Evolutionary conservation across 768 basidiomycete genomes (phyloP), one percentile per base, ranked within the genome.

Genomic region (Agaricus bisporus): DNA sequence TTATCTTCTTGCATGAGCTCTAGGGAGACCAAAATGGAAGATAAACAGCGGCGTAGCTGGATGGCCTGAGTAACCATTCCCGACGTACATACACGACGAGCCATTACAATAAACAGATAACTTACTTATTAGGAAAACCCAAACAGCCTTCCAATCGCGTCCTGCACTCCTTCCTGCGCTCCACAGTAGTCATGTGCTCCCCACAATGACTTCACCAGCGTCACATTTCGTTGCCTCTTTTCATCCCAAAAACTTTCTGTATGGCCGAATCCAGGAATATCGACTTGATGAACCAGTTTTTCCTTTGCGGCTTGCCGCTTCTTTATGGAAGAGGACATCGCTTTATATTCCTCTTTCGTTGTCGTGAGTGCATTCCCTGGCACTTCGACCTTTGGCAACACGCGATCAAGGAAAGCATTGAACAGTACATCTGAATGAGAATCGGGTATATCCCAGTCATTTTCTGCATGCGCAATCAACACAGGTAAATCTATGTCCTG

Each of bases 361-460:
- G 63, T 49, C 6, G 61, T 41, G 8, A 69, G 42, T 15, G 64
- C 58, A 17, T 65, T 60, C 1, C 68, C 41, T 5, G 72, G 71
- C 9, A 65, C 54, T 2, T 62, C 59, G 12, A 73, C 45, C 25
- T 72, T 62, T 1, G 87, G 86, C 7, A 91, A 73, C 51, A 78
- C 70, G 0, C 81, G 81, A 18, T 83, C 81, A 28, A 92, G 65
- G 58, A 92, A 82, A 0, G 80, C 73, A 39, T 88, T 73, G 65
- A 94, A 92, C 20, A 95, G 77, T 0, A 74, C 71, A 25, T 79
- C 74, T 0, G 91, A 89, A 64, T 95, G 91, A 0, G 79, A 73
- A 63, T 80, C 69, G 0, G 88, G 86, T 48, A 95, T 91, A 20
- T 91, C 86, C 66, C 73, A 77, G 69, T 95, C 93, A 63, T 93